A percentile compares a stretch with the other conserved stretches of the same genome.
phyloP scores from a whole-genome alignment of 2,329 filamentous ascomycete species.

The Fusarium tuaranense region DNA sequence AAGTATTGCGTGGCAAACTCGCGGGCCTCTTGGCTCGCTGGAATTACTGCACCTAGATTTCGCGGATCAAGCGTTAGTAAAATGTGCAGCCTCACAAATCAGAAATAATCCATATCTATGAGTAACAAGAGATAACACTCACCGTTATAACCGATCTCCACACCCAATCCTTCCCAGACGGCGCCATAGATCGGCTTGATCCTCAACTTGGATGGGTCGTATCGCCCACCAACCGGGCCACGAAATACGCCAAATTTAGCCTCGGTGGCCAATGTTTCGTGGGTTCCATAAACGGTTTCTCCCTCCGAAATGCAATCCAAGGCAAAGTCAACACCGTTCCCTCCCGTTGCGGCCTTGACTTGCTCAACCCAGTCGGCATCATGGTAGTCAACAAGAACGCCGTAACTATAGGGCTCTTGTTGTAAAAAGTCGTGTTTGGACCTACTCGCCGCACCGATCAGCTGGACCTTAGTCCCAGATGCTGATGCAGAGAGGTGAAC shows the following conservation, averaged over 20 bases:
- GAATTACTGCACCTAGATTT: constrained; percentile 14
- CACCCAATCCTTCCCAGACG: constrained; percentile 56
- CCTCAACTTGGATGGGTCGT: constrained; percentile 36
- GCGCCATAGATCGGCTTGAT: constrained; percentile 54
- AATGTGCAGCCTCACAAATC: constrained; percentile 12
- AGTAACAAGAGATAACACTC: constrained; percentile 25
- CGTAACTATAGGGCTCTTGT: constrained; percentile 51
- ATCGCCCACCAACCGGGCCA: constrained; percentile 36
- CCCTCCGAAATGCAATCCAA: constrained; percentile 56
- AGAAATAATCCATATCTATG: not conserved
- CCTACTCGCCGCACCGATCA: constrained; percentile 47
- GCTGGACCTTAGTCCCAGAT: constrained; percentile 23
- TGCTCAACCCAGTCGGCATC: constrained; percentile 49
- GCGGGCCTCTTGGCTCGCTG: constrained; percentile 39
- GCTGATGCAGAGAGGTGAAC: constrained; percentile 23
- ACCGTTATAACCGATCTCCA: constrained; percentile 53
- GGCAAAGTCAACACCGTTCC: constrained; percentile 49
- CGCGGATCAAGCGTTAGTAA: not conserved
- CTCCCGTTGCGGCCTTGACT: constrained; percentile 40
- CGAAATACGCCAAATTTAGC: constrained; percentile 45
- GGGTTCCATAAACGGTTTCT: constrained; percentile 46
- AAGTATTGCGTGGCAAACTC: constrained; percentile 52
- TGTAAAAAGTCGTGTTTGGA: constrained; percentile 44
- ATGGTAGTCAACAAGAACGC: constrained; percentile 53
- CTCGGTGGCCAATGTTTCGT: constrained; percentile 41